These are phyloP conservation scores for Solanum medicagineum DNA, from an alignment of 257 asterid species.

Conservation along the genomic window DNA sequence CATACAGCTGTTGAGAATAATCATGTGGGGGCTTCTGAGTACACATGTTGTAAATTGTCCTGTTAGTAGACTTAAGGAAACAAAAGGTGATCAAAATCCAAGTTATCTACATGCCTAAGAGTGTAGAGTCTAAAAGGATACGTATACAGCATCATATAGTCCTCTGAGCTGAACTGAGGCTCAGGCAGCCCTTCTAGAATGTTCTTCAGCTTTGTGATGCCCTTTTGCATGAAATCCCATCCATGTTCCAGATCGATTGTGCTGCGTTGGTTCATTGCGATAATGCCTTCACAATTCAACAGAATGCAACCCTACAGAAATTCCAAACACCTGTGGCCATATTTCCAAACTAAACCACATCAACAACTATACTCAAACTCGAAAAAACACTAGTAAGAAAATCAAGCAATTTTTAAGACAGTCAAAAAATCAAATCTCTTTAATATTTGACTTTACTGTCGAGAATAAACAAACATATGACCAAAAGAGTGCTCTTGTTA, in stretches of 20 bases:
- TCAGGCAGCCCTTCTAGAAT: constrained; percentile 86
- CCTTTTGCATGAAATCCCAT: constrained; percentile 87
- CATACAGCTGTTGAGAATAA: constrained; percentile 91
- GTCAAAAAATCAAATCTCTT: not conserved
- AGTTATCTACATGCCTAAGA: not conserved
- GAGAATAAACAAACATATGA: not conserved
- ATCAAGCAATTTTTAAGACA: not conserved
- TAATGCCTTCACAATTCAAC: constrained; percentile 14
- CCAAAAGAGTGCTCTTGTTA: not conserved
- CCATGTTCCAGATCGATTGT: constrained; percentile 83
- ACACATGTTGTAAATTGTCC: constrained; percentile 97
- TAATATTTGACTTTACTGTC: not conserved
- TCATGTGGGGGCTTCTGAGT: constrained; percentile 97
- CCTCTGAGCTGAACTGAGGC: constrained; percentile 89
- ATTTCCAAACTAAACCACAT: not conserved
- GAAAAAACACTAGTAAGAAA: not conserved
- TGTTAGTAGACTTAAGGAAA: constrained; percentile 20
- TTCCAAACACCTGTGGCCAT: constrained; percentile 11
- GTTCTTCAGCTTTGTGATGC: constrained; percentile 72
- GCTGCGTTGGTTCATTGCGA: constrained; percentile 63
- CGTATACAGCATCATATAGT: constrained; percentile 93
- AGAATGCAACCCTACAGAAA: constrained; percentile 5
- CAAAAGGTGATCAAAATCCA: constrained; percentile 1
- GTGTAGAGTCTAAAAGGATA: constrained; percentile 16
- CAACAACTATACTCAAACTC: not conserved